A percentile compares a stretch with the other conserved stretches of the same genome.
Evolutionary conservation across 176 grass and related monocot genomes (phyloP).

Genomic region (Carex scoparia): DNA sequence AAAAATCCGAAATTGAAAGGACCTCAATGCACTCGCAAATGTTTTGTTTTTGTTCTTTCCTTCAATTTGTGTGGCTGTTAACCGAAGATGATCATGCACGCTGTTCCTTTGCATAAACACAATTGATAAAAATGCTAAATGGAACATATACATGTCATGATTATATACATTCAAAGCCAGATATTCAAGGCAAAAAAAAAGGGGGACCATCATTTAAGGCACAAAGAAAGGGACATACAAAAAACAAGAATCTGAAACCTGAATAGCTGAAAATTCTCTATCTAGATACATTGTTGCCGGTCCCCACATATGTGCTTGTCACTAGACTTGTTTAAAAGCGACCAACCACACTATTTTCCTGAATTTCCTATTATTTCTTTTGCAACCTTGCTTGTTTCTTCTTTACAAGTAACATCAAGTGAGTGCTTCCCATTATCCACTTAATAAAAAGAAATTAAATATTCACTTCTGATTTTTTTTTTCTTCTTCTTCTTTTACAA

Average conservation of each 20-base stretch:
- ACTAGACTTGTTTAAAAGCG: conserved; percentile 15
- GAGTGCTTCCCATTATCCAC: not conserved
- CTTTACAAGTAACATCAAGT: not conserved
- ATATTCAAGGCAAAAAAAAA: conserved; percentile 21
- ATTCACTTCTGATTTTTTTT: not conserved
- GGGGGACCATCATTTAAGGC: conserved; percentile 27
- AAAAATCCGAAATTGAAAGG: conserved; percentile 3
- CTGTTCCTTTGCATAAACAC: conserved; percentile 10
- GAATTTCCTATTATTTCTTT: not conserved
- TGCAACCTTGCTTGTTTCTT: not conserved
- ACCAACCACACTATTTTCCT: conserved; percentile 18
- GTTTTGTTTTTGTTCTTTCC: conserved; percentile 7
- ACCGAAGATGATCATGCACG: not conserved
- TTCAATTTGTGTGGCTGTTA: conserved; percentile 15
- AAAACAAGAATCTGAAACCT: conserved; percentile 31
- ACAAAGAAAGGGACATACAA: conserved; percentile 24
- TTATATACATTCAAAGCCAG: conserved; percentile 21
- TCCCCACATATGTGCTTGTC: conserved; percentile 1
- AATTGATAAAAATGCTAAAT: conserved; percentile 14
- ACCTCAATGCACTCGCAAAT: conserved; percentile 3
- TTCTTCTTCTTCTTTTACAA: not conserved
- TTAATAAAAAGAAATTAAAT: not conserved
- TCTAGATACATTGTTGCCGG: conserved; percentile 14
- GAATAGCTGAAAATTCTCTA: conserved; percentile 32
- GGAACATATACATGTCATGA: not conserved